Percentiles rank a stretch among this genome's conserved stretches.
Evolutionary conservation across 768 basidiomycete species (phyloP).

Genomic region (Clathrus columnatus): DNA sequence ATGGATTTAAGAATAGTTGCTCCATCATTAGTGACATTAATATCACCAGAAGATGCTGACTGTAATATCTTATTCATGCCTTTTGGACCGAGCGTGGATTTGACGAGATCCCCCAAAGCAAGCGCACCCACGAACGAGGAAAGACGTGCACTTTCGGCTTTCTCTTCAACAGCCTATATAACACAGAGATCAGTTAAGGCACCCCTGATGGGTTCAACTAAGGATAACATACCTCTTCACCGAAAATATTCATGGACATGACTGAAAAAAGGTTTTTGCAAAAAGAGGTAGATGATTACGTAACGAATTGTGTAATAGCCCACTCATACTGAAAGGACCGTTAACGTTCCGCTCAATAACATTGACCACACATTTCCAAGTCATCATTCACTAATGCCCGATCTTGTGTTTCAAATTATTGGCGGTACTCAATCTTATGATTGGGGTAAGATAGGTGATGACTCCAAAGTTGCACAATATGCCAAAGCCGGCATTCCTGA

Average conservation of each 20-base stretch:
- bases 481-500: constrained; percentile 55
- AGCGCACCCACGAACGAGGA: constrained; percentile 97
- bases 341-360: neutral
- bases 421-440: constrained; percentile 88
- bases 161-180: constrained; percentile 77
- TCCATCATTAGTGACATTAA: constrained; percentile 98
- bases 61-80: constrained; percentile 99
- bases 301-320: too few species aligned
- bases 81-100: constrained; percentile 96
- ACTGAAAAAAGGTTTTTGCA: constrained; percentile 14
- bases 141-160: constrained; percentile 95
- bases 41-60: constrained; percentile 79
- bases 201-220: constrained; percentile 2
- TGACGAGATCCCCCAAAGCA: constrained; percentile 95
- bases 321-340: too few species aligned
- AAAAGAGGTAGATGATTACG: neutral
- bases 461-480: constrained; percentile 84
- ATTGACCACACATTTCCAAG: neutral
- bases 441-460: constrained; percentile 83
- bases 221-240: constrained; percentile 40
- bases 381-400: constrained; percentile 12
- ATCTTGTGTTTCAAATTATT: constrained; percentile 63
- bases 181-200: neutral
- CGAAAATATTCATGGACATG: constrained; percentile 69
- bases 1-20: constrained; percentile 98